These are phyloP conservation scores for Solanum ossicruentum DNA, from an alignment of 257 asterid species.

Conservation along the genomic window DNA sequence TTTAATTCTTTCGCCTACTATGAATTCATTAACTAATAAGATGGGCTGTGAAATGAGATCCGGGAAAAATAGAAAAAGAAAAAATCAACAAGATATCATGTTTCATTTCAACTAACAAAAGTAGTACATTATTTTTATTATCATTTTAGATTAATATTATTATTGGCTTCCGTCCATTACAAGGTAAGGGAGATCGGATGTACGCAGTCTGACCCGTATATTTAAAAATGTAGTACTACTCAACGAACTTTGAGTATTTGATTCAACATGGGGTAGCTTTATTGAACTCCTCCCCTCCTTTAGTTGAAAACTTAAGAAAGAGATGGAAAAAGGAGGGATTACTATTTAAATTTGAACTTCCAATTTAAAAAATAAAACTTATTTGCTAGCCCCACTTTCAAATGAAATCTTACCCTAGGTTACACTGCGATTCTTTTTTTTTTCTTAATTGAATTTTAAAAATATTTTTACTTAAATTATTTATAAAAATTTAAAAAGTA, in stretches of 20 bases:
- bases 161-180: too few species aligned
- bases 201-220: too few species aligned
- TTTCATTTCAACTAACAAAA: background rate
- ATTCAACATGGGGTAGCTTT: background rate
- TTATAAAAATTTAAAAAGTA: too few species aligned
- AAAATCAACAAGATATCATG: background rate
- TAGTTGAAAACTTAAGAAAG: background rate
- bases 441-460: too few species aligned
- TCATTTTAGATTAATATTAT: background rate
- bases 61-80: background rate
- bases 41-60: background rate
- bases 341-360: background rate
- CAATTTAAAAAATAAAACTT: background rate
- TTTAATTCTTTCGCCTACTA: background rate
- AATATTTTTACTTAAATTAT: too few species aligned
- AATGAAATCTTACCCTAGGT: background rate
- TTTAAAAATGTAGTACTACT: background rate
- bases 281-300: background rate
- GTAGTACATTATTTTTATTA: background rate
- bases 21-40: background rate
- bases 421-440: too few species aligned
- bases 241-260: background rate
- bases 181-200: too few species aligned
- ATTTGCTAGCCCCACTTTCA: background rate
- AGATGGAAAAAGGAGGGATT: background rate